phyloP scores from a whole-genome alignment of 306 rosid genomes.

The Prinsepia uniflora region DNA sequence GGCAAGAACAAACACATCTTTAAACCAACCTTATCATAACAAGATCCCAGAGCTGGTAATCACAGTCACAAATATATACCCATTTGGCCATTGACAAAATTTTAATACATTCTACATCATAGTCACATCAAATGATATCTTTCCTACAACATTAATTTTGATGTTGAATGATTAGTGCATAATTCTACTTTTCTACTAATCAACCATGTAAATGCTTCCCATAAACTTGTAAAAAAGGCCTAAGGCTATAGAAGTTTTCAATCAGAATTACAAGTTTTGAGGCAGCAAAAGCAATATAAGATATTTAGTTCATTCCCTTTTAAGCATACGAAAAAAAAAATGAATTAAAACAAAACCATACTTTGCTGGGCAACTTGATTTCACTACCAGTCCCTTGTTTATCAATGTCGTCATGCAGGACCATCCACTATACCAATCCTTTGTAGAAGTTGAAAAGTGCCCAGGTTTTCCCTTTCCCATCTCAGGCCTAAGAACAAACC shows the following conservation, averaged over 20 bases:
- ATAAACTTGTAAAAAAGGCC: background rate
- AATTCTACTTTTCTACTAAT: background rate
- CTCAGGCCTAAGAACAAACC: conserved; percentile 61
- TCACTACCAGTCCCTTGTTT: conserved; percentile 69
- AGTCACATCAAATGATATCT: conserved; percentile 2
- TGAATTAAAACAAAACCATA: conserved; percentile 33
- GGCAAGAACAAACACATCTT: background rate
- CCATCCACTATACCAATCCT: conserved; percentile 97
- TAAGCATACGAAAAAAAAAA: background rate
- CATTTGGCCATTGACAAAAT: background rate
- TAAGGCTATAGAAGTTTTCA: background rate
- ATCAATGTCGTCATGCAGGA: conserved; percentile 77
- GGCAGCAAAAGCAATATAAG: background rate
- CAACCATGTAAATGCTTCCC: background rate
- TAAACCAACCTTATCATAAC: background rate
- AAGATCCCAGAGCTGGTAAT: background rate
- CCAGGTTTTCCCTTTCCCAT: conserved; percentile 75
- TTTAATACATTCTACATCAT: background rate
- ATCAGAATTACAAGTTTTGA: background rate
- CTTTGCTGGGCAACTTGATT: conserved; percentile 93
- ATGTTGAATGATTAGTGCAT: background rate
- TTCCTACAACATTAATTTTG: too few species aligned
- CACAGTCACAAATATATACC: background rate
- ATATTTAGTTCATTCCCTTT: background rate
- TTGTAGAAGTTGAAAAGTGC: conserved; percentile 56